A percentile compares a stretch with the other conserved stretches of the same genome.
phyloP scores from a whole-genome alignment of 495 filamentous ascomycete genomes.

The Hypoxylon cercidicola region DNA sequence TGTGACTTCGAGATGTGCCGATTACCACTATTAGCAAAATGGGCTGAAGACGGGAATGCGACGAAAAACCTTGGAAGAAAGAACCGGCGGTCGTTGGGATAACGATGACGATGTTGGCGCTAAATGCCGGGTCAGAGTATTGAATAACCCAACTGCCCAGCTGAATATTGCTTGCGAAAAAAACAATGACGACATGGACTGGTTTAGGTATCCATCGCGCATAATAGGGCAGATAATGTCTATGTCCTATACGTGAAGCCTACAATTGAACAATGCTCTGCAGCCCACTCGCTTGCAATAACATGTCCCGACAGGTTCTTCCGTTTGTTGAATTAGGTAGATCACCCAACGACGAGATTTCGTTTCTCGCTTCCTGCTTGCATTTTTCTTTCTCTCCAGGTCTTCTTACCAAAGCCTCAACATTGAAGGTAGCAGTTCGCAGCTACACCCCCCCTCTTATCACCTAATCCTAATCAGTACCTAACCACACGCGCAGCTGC shows the following conservation, averaged over 20 bases:
- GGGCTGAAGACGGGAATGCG: conserved; percentile 18
- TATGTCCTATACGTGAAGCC: not conserved
- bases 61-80: conserved; percentile 24
- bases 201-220: no score
- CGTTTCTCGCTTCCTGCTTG: conserved; percentile 24
- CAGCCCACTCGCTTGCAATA: not conserved
- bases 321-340: conserved; percentile 29
- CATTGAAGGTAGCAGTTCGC: conserved; percentile 31
- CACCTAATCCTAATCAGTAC: conserved; percentile 16
- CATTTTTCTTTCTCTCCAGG: conserved; percentile 19
- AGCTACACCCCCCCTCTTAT: conserved; percentile 15
- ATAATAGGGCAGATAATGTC: not conserved
- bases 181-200: conserved; percentile 38
- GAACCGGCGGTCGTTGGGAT: conserved; percentile 20
- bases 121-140: not conserved
- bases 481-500: conserved; percentile 3
- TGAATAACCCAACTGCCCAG: not conserved
- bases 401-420: conserved; percentile 26
- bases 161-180: conserved; percentile 18
- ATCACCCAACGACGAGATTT: conserved; percentile 16
- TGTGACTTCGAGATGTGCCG: no score
- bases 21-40: no score
- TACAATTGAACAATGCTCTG: not conserved
- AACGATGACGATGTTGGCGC: conserved; percentile 20
- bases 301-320: conserved; percentile 19